These are phyloP conservation scores for Dioscorea dumetorum DNA, from an alignment of 106 monocot genomes.

Conservation along the genomic window DNA sequence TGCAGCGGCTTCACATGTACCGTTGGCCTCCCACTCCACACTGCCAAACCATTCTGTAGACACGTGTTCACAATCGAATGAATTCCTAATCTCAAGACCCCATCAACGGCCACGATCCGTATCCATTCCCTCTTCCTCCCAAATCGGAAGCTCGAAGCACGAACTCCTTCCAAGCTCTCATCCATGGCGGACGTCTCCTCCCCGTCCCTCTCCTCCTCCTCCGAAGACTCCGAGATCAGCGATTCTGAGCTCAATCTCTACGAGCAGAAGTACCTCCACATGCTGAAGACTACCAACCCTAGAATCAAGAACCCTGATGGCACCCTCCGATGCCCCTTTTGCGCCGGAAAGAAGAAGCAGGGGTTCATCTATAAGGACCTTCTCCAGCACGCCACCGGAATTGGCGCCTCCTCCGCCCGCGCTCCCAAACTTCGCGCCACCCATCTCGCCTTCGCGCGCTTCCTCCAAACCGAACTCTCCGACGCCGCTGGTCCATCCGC, in stretches of 20 bases:
- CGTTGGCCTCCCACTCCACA: no score
- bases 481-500: constrained; percentile 1
- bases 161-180: no score
- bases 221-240: constrained; percentile 29
- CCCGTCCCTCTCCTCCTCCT: not conserved
- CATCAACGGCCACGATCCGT: no score
- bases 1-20: no score
- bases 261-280: constrained; percentile 20
- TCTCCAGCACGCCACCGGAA: constrained; percentile 47
- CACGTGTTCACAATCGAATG: no score
- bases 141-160: no score
- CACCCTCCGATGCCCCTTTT: constrained; percentile 43
- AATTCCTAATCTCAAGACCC: no score
- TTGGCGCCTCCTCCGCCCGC: constrained; percentile 33
- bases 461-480: constrained; percentile 22
- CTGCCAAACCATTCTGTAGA: no score
- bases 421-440: constrained; percentile 17
- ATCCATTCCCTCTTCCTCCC: not conserved
- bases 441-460: constrained; percentile 47
- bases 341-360: constrained; percentile 66
- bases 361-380: constrained; percentile 46
- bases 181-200: no score
- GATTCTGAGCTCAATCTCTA: constrained; percentile 50
- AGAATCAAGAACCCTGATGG: constrained; percentile 39
- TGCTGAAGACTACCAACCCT: constrained; percentile 22